Conservation (phyloP, 768 basidiomycete genomes). For the Agrocybe praecox region DNA sequence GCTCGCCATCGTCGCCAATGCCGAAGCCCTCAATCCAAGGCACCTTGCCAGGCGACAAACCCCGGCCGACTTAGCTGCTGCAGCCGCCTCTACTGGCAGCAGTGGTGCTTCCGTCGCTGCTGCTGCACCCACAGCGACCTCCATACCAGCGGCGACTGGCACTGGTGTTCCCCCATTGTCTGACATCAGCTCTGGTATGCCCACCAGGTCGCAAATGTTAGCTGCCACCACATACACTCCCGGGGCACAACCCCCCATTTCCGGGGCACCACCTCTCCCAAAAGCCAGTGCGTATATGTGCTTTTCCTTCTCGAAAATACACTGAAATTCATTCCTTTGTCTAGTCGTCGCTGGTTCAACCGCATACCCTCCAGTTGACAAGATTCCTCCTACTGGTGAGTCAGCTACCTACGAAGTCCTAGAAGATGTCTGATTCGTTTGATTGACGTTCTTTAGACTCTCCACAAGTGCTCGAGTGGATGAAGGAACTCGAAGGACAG, state of each 20-base stretch:
- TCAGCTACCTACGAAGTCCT: too few species aligned
- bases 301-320: background rate
- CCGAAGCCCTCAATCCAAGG: background rate
- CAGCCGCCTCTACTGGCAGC: background rate
- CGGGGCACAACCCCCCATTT: constrained; percentile 24
- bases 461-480: constrained; percentile 66
- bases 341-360: constrained; percentile 13
- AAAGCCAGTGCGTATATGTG: constrained; percentile 44
- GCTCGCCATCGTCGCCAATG: background rate
- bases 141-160: too few species aligned
- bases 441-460: constrained; percentile 39
- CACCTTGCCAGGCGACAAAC: background rate
- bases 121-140: too few species aligned
- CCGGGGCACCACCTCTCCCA: constrained; percentile 70
- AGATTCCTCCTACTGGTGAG: constrained; percentile 61
- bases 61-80: background rate
- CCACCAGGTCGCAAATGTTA: too few species aligned
- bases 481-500: constrained; percentile 69
- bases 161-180: background rate
- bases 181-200: too few species aligned
- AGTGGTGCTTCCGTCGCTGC: background rate
- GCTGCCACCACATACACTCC: too few species aligned
- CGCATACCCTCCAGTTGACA: constrained; percentile 69
- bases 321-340: background rate
- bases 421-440: background rate